A percentile compares a stretch with the other conserved stretches of the same genome.
phyloP scores from a whole-genome alignment of 192 early-diverging fungal species.

The Rhizoclosmatium sp. region DNA sequence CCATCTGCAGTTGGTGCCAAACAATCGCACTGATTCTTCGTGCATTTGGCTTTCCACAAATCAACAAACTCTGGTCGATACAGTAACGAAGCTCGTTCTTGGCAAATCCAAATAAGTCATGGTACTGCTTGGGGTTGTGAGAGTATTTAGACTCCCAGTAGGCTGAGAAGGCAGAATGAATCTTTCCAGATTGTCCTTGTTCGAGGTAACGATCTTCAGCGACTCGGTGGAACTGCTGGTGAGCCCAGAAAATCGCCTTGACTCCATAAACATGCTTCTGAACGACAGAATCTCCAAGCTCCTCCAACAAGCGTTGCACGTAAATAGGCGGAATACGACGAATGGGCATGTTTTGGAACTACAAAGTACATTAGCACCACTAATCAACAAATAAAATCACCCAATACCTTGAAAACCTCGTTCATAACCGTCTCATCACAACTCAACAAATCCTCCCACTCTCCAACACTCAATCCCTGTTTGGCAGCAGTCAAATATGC shows the following conservation, averaged over 20 bases:
- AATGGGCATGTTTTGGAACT: constrained; percentile 26
- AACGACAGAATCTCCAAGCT: constrained; percentile 31
- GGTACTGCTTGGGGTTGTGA: constrained; percentile 33
- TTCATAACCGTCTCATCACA: constrained; percentile 43
- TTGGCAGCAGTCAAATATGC: constrained; percentile 42
- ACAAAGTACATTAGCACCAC: constrained; percentile 4
- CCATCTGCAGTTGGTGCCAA: constrained; percentile 39
- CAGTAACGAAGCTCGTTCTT: constrained; percentile 31
- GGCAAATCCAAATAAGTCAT: constrained; percentile 3
- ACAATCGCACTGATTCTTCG: constrained; percentile 34
- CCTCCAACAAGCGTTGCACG: constrained; percentile 29
- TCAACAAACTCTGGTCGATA: constrained; percentile 37
- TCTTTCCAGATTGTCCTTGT: constrained; percentile 32
- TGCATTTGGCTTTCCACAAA: constrained; percentile 33
- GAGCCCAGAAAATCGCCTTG: constrained; percentile 38
- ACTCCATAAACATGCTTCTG: constrained; percentile 39
- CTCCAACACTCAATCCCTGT: constrained; percentile 19
- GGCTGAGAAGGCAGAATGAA: constrained; percentile 28
- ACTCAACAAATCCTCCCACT: constrained; percentile 38
- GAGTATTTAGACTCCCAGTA: constrained; percentile 44
- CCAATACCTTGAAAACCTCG: constrained; percentile 40
- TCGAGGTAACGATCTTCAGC: constrained; percentile 44
- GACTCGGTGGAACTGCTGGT: constrained; percentile 29
- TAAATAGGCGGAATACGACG: constrained; percentile 31
- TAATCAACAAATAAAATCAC: neutral